Base-by-base conservation (phyloP, 140 eudicot species). In the Flaveria floridana region DNA sequence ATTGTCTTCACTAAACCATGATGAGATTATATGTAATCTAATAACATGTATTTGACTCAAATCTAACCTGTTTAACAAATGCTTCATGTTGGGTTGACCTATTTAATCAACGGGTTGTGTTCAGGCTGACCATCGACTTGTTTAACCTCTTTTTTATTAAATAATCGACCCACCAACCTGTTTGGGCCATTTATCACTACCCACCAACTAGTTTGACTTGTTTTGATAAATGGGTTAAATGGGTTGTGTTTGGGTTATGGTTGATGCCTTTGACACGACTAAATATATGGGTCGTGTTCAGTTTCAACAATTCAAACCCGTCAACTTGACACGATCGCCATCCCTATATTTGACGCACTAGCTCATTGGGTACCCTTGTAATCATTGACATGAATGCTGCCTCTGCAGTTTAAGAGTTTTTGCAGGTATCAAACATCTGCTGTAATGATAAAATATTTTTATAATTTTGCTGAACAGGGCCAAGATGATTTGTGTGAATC, bases 401-500 rank as follows among this genome's bases (percentile, higher is more conserved):
- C 58, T 68, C 65, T 61, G 56, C 37, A 16, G 19, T 13, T 18
- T 28, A 4, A 7, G 62, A 44, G 28, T 16, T 73, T 59, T 59
- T 46, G 6, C 19, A 19, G 30, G 53, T 19, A 37, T 41, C 39
- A 6, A 65, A 51, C 18, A 51, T 19, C 20, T 76, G 67, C 63
- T 65, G 53, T 18, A 34, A 53, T 66, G 51, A 58, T 57, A 12
- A 25, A 48, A 11, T 55, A 34, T 41, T 65, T 57, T 44, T 56
- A 48, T 13, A 47, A 66, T 15, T 18, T 82, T 77, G 80, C 74
- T 76, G 80, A 69, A 85, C 84, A 94, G 99, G 99, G 99, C 44
- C 95, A 94, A 85, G 99, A 94, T 84, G 99, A 94, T 72, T 83
- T 94, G 23, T 94, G 99, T 74, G 99, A 90, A 86, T 79, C 82